Base-by-base conservation (phyloP, 1,284 basidiomycete genomes). In the Ganoderma leucocontextum region DNA sequence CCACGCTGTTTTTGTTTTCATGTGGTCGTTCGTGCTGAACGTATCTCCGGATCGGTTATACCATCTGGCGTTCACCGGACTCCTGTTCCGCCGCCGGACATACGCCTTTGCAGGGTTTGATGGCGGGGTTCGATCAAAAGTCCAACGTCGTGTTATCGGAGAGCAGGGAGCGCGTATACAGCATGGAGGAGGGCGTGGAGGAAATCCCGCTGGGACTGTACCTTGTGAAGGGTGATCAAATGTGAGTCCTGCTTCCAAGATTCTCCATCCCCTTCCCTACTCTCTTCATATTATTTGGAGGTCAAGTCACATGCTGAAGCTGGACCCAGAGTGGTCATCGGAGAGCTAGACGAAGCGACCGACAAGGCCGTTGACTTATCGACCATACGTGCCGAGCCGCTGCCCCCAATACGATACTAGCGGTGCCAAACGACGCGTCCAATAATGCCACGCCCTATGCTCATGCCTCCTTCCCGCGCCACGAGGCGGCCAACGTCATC, bases 161-260 rank as follows among this genome's bases (percentile, higher is more conserved):
- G 78, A 94, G 91, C 65, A 94, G 93, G 76, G 96, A 98, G 79
- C 89, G 96, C 29, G 52, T 55, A 5, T 55, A 55, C 9, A 55
- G 52, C 7, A 55, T 55, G 52, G 52, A 55, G 19, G 93, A 94
- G 76, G 94, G 94, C 29, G 96, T 98, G 39, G 95, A 99, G 81
- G 96, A 98, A 84, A 91, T 97, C 13, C 93, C 95, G 0, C 84
- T 99, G n/a, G 97, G 97, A 0, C 84, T 99, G 60, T 99, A 99
- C 81, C 90, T 99, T 73, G 94, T 99, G 76, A 95, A 98, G 77
- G 97, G 97, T 2, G 97, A 99, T 78, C 97, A 97, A 86, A 96
- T 98, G 97, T 98, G 72, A 77, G 90, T 85, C 67, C 39, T 55
- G 35, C n/a, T 63, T 60, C 12, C 25, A 35, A 3, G 4, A 4